Evolutionary conservation across 345 rosid species (phyloP).

Genomic region (Rhodomyrtus tomentosa): DNA sequence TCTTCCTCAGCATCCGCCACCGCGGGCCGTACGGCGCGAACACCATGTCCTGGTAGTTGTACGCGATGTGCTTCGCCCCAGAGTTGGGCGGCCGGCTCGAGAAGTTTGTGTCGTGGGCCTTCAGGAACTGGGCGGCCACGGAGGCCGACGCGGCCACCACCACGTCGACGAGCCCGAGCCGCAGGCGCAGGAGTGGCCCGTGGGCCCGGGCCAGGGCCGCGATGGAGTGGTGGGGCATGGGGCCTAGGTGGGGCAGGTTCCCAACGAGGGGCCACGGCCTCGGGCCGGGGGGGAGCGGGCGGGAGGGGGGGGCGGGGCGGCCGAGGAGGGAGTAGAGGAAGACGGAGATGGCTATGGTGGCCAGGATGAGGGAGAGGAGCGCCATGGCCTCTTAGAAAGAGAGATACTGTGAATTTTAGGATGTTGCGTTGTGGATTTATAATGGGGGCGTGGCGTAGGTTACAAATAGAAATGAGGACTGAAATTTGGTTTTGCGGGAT

Average conservation of each 20-base stretch:
- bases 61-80: constrained; percentile 82
- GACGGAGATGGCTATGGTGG: neutral
- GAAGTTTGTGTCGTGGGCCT: constrained; percentile 69
- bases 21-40: constrained; percentile 85
- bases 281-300: constrained; percentile 78
- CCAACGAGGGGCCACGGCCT: constrained; percentile 84
- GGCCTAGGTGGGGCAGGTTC: constrained; percentile 77
- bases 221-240: constrained; percentile 60
- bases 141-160: constrained; percentile 82
- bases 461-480: no score
- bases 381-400: constrained; percentile 1
- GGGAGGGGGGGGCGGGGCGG: constrained; percentile 9
- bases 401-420: neutral
- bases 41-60: constrained; percentile 86
- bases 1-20: constrained; percentile 85
- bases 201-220: constrained; percentile 42
- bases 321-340: constrained; percentile 20
- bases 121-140: constrained; percentile 73
- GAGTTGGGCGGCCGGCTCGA: constrained; percentile 84
- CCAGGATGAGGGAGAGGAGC: neutral
- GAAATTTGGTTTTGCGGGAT: no score
- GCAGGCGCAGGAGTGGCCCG: constrained; percentile 80
- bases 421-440: neutral
- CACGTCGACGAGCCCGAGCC: constrained; percentile 61
- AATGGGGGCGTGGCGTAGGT: neutral